Evolutionary conservation across 345 rosid species (phyloP), one percentile per base, ranked within the genome.

Genomic region (Syzygium aqueum): DNA sequence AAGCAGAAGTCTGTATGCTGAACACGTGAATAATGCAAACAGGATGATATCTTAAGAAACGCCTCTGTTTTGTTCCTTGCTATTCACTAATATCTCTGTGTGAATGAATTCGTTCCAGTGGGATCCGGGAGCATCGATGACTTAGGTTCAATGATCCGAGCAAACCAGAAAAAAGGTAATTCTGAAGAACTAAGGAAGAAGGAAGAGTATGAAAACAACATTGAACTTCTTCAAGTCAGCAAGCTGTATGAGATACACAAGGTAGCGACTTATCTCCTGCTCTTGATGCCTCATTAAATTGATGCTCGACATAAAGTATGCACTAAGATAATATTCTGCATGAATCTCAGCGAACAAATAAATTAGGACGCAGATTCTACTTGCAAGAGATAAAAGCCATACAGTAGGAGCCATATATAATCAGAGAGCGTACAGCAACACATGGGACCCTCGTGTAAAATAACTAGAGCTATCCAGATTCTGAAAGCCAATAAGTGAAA

Each of bases 71-170:
- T 19, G 23, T 59, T 53, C 13, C 51, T 83, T 63, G 15, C 59
- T 53, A 37, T 46, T 51, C 43, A 67, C 57, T 40, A 19, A 30
- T 23, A 30, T 53, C 22, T 25, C 33, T 11, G 3, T 11, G 85
- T 84, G 23, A 30, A 67, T 67, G 6, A 65, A 22, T 23, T 30
- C 77, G 15, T 67, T 65, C 2, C 90, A 95, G 97, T 89, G 96
- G 97, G 95, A 54, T 92, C 89, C 92, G 91, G 84, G 59, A 86
- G 89, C 84, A 94, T 89, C 87, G 85, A 92, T 90, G 92, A 90
- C 59, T 57, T 92, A 0, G 89, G 87, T 85, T 93, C 94, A 5
- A 91, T 91, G 23, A 88, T 90, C 12, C 90, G 92, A 63, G 77
- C 91, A 6, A 93, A 92, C 87, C 86, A 89, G 23, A 93, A 90